Evolutionary conservation across 164 flowering plant species (phyloP).

Genomic region (Annona cherimola): DNA sequence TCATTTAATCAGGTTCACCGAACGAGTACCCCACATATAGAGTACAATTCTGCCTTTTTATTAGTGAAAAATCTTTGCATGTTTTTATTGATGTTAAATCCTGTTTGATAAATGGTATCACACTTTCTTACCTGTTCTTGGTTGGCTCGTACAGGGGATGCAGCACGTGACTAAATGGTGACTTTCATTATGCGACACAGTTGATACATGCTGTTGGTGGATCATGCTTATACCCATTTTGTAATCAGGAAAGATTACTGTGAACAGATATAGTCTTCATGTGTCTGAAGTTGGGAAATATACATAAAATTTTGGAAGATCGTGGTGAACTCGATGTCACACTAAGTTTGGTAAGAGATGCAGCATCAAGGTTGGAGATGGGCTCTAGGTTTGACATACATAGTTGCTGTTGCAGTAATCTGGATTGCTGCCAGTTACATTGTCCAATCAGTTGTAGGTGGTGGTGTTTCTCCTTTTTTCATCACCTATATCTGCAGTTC

Average conservation of each 20-base stretch:
- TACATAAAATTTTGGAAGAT: not conserved
- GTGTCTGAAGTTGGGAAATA: not conserved
- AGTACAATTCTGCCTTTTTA: too few species aligned
- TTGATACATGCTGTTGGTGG: not conserved
- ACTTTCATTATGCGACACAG: not conserved
- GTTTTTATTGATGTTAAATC: too few species aligned
- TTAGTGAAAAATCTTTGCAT: too few species aligned
- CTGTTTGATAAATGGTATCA: not conserved
- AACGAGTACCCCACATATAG: too few species aligned
- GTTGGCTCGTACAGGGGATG: not conserved
- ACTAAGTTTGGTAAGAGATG: conserved; percentile 23
- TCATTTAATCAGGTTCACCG: too few species aligned
- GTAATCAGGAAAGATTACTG: not conserved
- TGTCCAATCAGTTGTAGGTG: conserved; percentile 86
- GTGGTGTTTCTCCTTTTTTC: conserved; percentile 85
- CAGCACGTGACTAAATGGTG: not conserved
- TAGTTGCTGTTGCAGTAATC: conserved; percentile 64
- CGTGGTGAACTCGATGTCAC: not conserved
- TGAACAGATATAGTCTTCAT: not conserved
- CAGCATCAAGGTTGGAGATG: conserved; percentile 52
- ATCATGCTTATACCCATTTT: too few species aligned
- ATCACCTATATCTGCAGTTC: conserved; percentile 94
- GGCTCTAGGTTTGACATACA: conserved; percentile 72
- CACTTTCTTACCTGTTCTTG: not conserved
- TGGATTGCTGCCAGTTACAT: conserved; percentile 95